Conservation (phyloP, 2,329 filamentous ascomycete species). For the Calonectria pseudoturangicola region DNA sequence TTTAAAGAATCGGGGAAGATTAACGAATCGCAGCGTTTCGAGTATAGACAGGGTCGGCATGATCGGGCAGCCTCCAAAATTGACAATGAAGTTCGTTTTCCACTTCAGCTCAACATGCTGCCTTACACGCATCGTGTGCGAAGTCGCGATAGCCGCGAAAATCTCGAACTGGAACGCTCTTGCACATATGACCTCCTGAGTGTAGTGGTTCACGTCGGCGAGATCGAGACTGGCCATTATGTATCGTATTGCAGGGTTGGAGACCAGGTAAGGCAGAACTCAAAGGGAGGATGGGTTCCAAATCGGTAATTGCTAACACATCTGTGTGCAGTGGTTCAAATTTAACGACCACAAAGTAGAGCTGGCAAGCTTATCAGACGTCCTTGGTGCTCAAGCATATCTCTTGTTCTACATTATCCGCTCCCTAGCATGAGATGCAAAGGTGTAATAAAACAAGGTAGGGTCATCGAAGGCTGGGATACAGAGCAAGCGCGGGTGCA, state of each 20-base stretch:
- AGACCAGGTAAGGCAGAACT: constrained; percentile 71
- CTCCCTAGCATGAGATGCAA: constrained; percentile 68
- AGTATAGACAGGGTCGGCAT: constrained; percentile 80
- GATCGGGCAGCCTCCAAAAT: constrained; percentile 88
- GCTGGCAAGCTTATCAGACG: constrained; percentile 87
- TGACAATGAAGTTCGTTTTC: constrained; percentile 89
- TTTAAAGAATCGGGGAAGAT: constrained; percentile 14
- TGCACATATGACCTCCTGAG: constrained; percentile 91
- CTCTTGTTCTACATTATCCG: constrained; percentile 90
- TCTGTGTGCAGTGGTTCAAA: constrained; percentile 84
- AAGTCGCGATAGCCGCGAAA: constrained; percentile 69
- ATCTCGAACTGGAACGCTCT: constrained; percentile 75
- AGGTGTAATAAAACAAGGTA: not conserved
- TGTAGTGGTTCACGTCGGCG: constrained; percentile 94
- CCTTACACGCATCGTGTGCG: constrained; percentile 86
- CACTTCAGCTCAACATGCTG: constrained; percentile 90
- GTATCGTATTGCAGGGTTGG: constrained; percentile 91
- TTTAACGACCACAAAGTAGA: constrained; percentile 98
- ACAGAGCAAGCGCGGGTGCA: not conserved
- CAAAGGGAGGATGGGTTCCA: not conserved
- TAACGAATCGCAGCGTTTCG: constrained; percentile 73
- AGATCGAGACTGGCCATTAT: constrained; percentile 94
- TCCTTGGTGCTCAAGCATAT: constrained; percentile 90
- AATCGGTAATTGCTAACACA: constrained; percentile 40
- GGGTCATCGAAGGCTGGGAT: not conserved